Evolutionary conservation across 2,329 filamentous ascomycete genomes (phyloP), one percentile per base, ranked within the genome.

Genomic region (Pseudovirgaria hyperparasitica): DNA sequence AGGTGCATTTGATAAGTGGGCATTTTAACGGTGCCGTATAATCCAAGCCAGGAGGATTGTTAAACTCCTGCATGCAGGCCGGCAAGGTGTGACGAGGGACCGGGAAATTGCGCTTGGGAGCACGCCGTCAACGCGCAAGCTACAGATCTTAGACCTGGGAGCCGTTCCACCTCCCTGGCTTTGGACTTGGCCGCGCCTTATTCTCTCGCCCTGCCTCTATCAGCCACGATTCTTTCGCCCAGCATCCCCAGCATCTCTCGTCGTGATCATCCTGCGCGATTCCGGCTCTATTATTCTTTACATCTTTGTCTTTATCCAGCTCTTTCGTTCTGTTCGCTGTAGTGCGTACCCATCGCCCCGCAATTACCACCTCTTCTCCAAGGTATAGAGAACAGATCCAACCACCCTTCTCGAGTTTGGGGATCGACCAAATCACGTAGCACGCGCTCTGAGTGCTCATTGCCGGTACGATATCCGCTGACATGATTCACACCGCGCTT

Each of bases 371-470:
- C 11, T 26, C 29, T 22, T 32, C 31, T 24, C 28, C n/a, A n/a
- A n/a, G n/a, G n/a, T n/a, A n/a, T n/a, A n/a, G n/a, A n/a, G n/a
- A n/a, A n/a, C n/a, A n/a, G n/a, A n/a, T n/a, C n/a, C n/a, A n/a
- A n/a, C n/a, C n/a, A n/a, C n/a, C 30, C 31, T 25, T 48, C 46
- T 43, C 43, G 46, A 47, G 52, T 54, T 53, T 54, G 49, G 48
- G 45, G 36, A 38, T 43, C 43, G 30, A 39, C 42, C 37, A 42
- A 35, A 38, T 40, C 39, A 39, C 45, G 43, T 42, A 45, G 43
- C 51, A 54, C 49, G 43, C 49, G 40, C 39, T 42, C 34, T 12
- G 8, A 16, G 25, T 32, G 25, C 16, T 25, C 13, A 21, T 21
- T 26, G 22, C 20, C 14, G 15, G 8, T 9, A 19, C 23, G 22